Percentiles rank a stretch among this genome's conserved stretches.
Evolutionary conservation across 169 alveolate genomes (phyloP).

Genomic region (Eimeria necatrix): DNA sequence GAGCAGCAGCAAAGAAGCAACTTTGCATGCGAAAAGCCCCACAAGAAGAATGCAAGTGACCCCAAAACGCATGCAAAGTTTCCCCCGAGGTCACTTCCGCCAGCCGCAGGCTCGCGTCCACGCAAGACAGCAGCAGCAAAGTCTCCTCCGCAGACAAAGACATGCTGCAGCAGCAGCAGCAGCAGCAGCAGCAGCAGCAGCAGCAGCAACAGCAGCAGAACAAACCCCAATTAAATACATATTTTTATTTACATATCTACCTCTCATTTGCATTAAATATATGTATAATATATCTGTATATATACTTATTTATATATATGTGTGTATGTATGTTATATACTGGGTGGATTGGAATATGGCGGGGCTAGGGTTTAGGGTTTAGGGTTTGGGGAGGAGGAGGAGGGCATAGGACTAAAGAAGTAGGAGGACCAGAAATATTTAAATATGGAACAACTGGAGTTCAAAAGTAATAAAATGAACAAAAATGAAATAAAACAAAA

Average conservation of each 20-base stretch:
- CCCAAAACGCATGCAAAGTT: conserved; percentile 32
- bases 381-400: background rate
- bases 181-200: no score
- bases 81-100: background rate
- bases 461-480: no score
- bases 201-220: no score
- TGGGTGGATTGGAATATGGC: no score
- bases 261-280: background rate
- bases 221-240: background rate
- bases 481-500: no score
- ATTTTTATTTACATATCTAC: no score
- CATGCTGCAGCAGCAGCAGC: background rate
- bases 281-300: background rate
- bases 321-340: no score
- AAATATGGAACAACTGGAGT: background rate
- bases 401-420: background rate
- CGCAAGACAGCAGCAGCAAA: background rate
- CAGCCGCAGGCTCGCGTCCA: conserved; percentile 15
- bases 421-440: no score
- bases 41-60: background rate
- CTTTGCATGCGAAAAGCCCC: background rate
- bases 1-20: background rate
- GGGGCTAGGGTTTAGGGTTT: no score
- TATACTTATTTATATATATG: no score
- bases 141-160: conserved; percentile 18